phyloP scores from a whole-genome alignment of 441 rosid species.

The Adansonia grandidieri region DNA sequence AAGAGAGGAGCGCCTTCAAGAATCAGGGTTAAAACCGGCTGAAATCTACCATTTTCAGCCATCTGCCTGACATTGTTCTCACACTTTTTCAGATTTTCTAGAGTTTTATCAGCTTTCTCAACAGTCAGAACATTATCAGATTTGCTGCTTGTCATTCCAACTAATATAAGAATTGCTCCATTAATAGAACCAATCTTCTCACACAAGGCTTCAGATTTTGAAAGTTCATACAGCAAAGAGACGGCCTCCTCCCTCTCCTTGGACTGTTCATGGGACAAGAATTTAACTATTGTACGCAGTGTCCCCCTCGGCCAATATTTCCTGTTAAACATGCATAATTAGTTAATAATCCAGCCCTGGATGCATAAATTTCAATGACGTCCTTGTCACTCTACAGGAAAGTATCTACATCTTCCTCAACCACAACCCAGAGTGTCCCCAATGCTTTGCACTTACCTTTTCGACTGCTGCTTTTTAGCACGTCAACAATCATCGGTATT shows the following conservation, averaged over 20 bases:
- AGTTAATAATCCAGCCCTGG: conserved; percentile 26
- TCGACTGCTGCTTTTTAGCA: conserved; percentile 76
- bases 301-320: conserved; percentile 81
- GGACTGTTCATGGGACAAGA: conserved; percentile 81
- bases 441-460: conserved; percentile 71
- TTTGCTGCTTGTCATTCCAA: conserved; percentile 89
- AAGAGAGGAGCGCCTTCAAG: conserved; percentile 68
- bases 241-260: conserved; percentile 93
- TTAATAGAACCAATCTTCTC: conserved; percentile 91
- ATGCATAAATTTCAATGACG: conserved; percentile 16
- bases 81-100: conserved; percentile 75
- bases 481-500: conserved; percentile 72
- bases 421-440: conserved; percentile 74
- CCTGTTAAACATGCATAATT: conserved; percentile 54
- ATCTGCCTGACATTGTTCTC: conserved; percentile 88
- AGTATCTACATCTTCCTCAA: conserved; percentile 79
- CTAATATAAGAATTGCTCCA: conserved; percentile 91
- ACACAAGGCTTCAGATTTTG: conserved; percentile 82
- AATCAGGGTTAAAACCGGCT: conserved; percentile 79
- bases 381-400: conserved; percentile 21
- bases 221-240: conserved; percentile 87
- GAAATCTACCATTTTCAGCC: conserved; percentile 90
- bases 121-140: conserved; percentile 77
- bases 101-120: conserved; percentile 84
- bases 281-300: conserved; percentile 89